Conservation (phyloP, 2,329 filamentous ascomycete species). For the Chalaropsis thielavioides region DNA sequence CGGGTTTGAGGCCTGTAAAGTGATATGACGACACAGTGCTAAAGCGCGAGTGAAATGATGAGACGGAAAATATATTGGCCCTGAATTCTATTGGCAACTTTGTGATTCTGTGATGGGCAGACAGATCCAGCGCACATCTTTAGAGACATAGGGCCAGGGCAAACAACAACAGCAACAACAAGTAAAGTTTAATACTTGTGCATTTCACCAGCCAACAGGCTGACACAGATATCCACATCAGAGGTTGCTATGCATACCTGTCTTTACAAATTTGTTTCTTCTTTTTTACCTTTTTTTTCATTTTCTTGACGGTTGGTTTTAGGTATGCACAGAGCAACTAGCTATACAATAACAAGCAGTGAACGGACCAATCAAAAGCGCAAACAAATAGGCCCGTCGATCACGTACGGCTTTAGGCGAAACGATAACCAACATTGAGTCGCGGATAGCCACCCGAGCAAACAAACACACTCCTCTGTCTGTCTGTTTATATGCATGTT, state of each 20-base stretch:
- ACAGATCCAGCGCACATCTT: not conserved
- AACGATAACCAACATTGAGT: not conserved
- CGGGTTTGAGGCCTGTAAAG: not conserved
- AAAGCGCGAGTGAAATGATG: not conserved
- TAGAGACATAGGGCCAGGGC: not conserved
- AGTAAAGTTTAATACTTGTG: not conserved
- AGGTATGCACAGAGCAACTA: not conserved
- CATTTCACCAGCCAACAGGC: not conserved
- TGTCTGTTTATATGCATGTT: not conserved
- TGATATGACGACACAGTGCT: not conserved
- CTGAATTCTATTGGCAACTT: not conserved
- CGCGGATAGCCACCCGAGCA: slow-evolving; percentile 3
- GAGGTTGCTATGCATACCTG: not conserved
- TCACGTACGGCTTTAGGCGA: not conserved
- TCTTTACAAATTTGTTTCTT: too few species aligned
- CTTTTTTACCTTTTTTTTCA: not conserved
- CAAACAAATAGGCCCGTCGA: not conserved
- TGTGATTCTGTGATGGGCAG: not conserved
- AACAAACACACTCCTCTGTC: not conserved
- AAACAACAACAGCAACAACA: slow-evolving; percentile 1
- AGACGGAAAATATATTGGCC: not conserved
- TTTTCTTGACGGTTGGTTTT: not conserved
- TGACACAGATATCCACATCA: not conserved
- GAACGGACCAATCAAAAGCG: not conserved
- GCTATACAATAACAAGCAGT: not conserved